Evolutionary conservation across 768 basidiomycete species (phyloP), one percentile per base, ranked within the genome.

Genomic region (Cytidiella melzeri): DNA sequence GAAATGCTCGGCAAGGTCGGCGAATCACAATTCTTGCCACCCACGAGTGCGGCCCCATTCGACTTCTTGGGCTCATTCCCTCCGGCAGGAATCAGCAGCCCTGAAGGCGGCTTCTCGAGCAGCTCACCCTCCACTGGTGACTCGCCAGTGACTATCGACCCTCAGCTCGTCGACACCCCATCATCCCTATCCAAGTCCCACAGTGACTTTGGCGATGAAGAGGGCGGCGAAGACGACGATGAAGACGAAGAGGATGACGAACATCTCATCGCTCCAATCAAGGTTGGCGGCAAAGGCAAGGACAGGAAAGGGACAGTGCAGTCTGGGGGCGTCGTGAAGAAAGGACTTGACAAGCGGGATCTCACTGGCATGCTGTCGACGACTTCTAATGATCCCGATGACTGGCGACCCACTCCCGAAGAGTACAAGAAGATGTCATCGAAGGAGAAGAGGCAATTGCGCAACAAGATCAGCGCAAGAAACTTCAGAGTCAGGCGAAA

Each of bases 401-500:
- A 92, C 57, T 91, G 89, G 87, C 77, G 89, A 43, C 91, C 90
- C 6, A 77, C 81, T 3, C 86, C 92, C 0, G 95, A 96, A 56
- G 92, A 93, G 54, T 96, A 97, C 71, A 84, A 89, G 63, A 97
- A 92, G 67, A 87, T 99, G 80, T 81, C 82, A 4, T 86, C 83
- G 60, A 97, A 95, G 70, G 94, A 98, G 73, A 98, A 98, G 68
- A 72, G 96, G 7, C 95, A 98, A 66, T 71, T 98, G 38, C 67
- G 95, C 44, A 99, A 99, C 72, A 99, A 99, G 82, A 92, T 97
- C 58, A 87, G 84, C 56, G 95, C 95, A 0, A 72, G 94, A 47
- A 96, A 95, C 64, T 97, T 97, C 69, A 77, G 95, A n/a, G 89
- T 92, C 24, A 72, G 95, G 30, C 75, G 93, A 65, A 98, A 97